Base-by-base conservation (phyloP, 2,329 filamentous ascomycete species). In the Pseudogymnoascus sp. region DNA sequence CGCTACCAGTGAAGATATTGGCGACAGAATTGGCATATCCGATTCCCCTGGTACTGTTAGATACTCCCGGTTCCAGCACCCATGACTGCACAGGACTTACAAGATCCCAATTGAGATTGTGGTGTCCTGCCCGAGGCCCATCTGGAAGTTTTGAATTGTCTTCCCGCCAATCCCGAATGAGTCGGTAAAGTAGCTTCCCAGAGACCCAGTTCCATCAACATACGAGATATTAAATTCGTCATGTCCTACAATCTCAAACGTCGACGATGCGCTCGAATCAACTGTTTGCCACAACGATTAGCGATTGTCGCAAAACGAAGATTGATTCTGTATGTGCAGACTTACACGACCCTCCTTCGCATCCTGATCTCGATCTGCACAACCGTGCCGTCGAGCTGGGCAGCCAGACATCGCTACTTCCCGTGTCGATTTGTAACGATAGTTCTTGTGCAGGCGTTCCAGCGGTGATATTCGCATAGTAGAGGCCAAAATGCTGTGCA, bases 401-500 rank as follows among this genome's bases (percentile, higher is more conserved):
- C 5, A 87, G 75, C 84, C 85, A 88, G 3, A 84, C 80, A 70
- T 88, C 85, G 67, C 82, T 85, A 71, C 82, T 86, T 29, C 85
- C 85, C 2, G 85, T 88, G 72, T 88, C 85, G 66, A 87, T 78
- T 62, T 83, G 77, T 68, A 88, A 76, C 62, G 73, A 77, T 60
- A 86, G 72, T 2, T 73, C 72, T 72, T 88, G 85, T 0, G 77
- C 75, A 0, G 85, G 85, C 0, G 83, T 85, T 60, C 85, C 85
- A 44, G 88, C 73, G n/a, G 75, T 74, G 44, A 88, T 78, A 60
- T 83, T 77, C 42, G 81, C 79, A 70, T 80, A 84, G 74, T 86
- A 86, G 5, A 66, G 62, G 13, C 64, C 60, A n/a, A 42, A 31
- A 15, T 61, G 31, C 42, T 44, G 29, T 19, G 61, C 50, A 29